Evolutionary conservation across 2,329 filamentous ascomycete species (phyloP).

Genomic region (Colletotrichum sublineola): DNA sequence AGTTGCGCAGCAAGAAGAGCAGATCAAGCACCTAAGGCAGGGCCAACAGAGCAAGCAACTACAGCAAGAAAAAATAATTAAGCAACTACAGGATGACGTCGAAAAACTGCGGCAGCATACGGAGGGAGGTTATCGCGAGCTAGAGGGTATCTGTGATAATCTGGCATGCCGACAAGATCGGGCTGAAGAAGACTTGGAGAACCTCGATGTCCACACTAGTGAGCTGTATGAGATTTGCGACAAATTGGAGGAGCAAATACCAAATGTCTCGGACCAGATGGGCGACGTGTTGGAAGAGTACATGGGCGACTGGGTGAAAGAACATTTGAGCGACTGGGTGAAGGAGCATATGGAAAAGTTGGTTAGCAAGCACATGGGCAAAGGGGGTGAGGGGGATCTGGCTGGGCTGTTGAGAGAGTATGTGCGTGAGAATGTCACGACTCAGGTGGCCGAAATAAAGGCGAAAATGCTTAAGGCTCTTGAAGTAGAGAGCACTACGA

Average conservation of each 20-base stretch:
- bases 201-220: neutral
- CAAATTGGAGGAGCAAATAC: conserved; percentile 7
- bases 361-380: conserved; percentile 3
- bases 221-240: conserved; percentile 1
- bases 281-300: conserved; percentile 5
- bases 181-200: neutral
- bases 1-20: neutral
- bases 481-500: too few relatives aligned
- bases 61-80: neutral
- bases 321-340: neutral
- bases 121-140: neutral
- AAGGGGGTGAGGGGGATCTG: neutral
- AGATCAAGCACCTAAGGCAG: neutral
- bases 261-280: neutral
- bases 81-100: neutral
- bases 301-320: conserved; percentile 4
- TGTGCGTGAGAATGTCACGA: conserved; percentile 4
- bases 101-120: neutral
- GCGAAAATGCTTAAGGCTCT: neutral
- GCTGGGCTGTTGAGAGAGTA: conserved; percentile 9
- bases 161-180: neutral
- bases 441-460: conserved; percentile 6
- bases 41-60: conserved; percentile 4
- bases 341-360: neutral
- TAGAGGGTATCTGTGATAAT: conserved; percentile 5